These are phyloP conservation scores for Leccinum broughii DNA, from an alignment of 768 basidiomycete species.

Conservation along the genomic window DNA sequence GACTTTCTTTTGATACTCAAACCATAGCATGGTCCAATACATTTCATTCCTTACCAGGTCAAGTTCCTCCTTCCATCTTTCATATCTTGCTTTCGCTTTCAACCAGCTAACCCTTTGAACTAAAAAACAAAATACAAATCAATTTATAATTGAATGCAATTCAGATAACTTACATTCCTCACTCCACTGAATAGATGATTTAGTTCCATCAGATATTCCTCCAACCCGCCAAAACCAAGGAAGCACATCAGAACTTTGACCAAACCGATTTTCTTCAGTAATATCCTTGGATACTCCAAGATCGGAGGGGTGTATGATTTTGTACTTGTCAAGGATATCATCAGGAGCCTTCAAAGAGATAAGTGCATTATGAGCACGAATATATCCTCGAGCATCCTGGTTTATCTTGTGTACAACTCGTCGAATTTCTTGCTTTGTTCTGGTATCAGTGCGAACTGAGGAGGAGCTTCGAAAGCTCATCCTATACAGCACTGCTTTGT, in stretches of 20 bases:
- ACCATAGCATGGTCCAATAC: neutral
- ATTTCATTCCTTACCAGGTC: neutral
- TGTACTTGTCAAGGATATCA: neutral
- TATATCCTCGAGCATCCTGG: neutral
- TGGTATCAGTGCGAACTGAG: neutral
- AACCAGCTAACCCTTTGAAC: neutral
- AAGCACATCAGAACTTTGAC: neutral
- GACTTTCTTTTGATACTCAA: neutral
- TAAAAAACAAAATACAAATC: neutral
- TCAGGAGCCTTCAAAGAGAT: neutral
- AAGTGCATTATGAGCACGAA: neutral
- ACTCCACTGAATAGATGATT: neutral
- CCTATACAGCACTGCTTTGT: neutral
- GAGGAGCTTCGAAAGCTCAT: neutral
- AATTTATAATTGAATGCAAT: neutral
- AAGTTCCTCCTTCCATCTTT: neutral
- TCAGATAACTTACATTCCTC: neutral
- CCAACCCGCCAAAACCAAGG: neutral
- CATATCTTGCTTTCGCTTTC: neutral
- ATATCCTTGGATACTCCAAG: neutral
- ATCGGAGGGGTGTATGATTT: neutral
- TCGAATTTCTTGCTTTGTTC: neutral
- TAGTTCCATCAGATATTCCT: neutral
- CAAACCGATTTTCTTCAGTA: neutral
- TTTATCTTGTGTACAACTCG: neutral